Evolutionary conservation across 2,329 filamentous ascomycete genomes (phyloP), one percentile per base, ranked within the genome.

Genomic region (Didymella pinodella): DNA sequence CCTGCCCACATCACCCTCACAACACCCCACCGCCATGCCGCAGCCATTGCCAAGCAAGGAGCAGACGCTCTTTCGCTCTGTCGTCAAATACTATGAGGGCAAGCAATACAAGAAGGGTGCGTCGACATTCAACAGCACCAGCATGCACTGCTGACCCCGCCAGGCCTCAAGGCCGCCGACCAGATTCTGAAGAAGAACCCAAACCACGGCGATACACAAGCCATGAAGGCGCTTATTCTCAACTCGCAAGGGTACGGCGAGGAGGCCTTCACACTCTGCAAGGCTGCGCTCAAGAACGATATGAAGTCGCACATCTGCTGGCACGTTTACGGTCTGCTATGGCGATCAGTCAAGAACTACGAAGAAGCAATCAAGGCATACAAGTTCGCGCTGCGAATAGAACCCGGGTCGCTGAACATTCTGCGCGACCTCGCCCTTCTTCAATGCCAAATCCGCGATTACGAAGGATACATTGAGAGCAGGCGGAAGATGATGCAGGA

Each of bases 301-400:
- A 98, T 99, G 93, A 97, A 96, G 82, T 97, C 93, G 72, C 94
- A 98, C 80, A 93, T 99, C 72, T 98, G 93, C 84, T 99, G 95
- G 95, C 96, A 99, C 79, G 95, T 99, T 61, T 99, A 98, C 77
- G 95, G 96, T 31, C 81, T 99, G 67, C 85, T 99, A 49, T 98
- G 96, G 80, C 89, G 94, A 50, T 90, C 92, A 48, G 90, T 91
- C 75, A 98, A 98, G 85, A 98, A 99, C 80, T 98, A 96, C 71
- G 95, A 98, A 78, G 95, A 98, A 81, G 94, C 96, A 10, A 97
- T 97, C 82, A 98, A 98, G 84, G 96, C 95, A 58, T 99, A 99
- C 84, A 96, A 96, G 77, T 97, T 96, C 78, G 95, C 95, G 16
- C 82, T 99, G 69, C 89, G 88, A 75, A 86, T 98, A 60, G 95